Evolutionary conservation across 2,329 filamentous ascomycete species (phyloP), one percentile per base, ranked within the genome.

Genomic region (Grosmannia serpens): DNA sequence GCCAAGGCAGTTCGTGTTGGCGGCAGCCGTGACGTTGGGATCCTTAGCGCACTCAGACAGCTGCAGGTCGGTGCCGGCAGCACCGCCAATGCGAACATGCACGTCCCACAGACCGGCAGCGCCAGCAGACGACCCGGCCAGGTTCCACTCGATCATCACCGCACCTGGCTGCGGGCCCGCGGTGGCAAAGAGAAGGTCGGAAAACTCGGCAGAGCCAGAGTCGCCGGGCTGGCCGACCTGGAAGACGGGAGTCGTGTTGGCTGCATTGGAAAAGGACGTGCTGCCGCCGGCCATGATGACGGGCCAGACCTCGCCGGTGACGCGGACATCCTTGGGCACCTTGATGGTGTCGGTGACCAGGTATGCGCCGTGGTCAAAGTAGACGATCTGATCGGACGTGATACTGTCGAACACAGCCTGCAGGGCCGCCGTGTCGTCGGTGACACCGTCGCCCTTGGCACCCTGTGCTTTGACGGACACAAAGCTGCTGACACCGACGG

Each of bases 71-170:
- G 91, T 95, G 61, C 92, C 92, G 5, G 88, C 86, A 58, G 86
- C 85, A 50, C 94, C 94, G 66, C 91, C 92, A 65, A 99, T 83
- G 68, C 94, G 89, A 74, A 94, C 87, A 77, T 99, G 94, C n/a
- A 91, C 86, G 67, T 99, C 94, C 89, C 91, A 99, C 73, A 96
- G 85, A 62, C 84, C 92, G 24, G 85, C 85, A 1, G 84, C 81
- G 53, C 89, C 90, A 59, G 85, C 79, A 58, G 72, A 77, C 64
- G 79, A 70, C 41, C 84, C 86, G 50, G 83, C 83, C 49, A 96
- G 77, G 73, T 96, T 96, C 88, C 90, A 96, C 71, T 96, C 82
- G 75, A 96, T 84, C 69, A 96, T 81, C 67, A 96, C 89, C 22
- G 91, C 92, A 64, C 92, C 92, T 0, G 91, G 87, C 62, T 89